A percentile compares a stretch with the other conserved stretches of the same genome.
Evolutionary conservation across 345 rosid species (phyloP).

Genomic region (Lepidium aucheri): DNA sequence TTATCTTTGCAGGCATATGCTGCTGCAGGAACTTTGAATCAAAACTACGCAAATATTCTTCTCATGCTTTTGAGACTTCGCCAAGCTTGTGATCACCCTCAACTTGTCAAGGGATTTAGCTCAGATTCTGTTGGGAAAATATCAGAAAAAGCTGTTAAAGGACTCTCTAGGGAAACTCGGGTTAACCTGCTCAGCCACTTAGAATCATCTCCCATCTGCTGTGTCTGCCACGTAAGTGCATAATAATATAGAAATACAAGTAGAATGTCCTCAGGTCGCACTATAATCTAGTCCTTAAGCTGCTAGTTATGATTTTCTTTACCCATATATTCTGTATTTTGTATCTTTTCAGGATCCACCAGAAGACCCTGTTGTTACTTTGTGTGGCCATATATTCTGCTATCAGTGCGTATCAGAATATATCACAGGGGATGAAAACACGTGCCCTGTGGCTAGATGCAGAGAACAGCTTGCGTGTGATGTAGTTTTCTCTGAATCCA

Average conservation of each 20-base stretch:
- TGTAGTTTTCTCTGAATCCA: constrained; percentile 67
- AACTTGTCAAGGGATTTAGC: constrained; percentile 55
- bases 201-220: constrained; percentile 55
- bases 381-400: constrained; percentile 89
- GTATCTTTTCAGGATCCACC: constrained; percentile 78
- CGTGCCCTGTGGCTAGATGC: constrained; percentile 59
- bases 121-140: constrained; percentile 55
- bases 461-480: constrained; percentile 66
- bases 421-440: constrained; percentile 74
- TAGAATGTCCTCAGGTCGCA: neutral
- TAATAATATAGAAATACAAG: neutral
- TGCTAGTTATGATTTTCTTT: neutral
- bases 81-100: constrained; percentile 95
- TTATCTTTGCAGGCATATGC: constrained; percentile 63
- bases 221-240: constrained; percentile 59
- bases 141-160: constrained; percentile 61
- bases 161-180: constrained; percentile 46
- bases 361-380: constrained; percentile 77
- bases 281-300: neutral
- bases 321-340: neutral
- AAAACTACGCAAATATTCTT: constrained; percentile 94
- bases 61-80: constrained; percentile 94
- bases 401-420: constrained; percentile 75
- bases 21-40: constrained; percentile 87
- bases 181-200: constrained; percentile 39